These are phyloP conservation scores for Theileria orientalis DNA, from an alignment of 169 alveolate species.

Conservation along the genomic window DNA sequence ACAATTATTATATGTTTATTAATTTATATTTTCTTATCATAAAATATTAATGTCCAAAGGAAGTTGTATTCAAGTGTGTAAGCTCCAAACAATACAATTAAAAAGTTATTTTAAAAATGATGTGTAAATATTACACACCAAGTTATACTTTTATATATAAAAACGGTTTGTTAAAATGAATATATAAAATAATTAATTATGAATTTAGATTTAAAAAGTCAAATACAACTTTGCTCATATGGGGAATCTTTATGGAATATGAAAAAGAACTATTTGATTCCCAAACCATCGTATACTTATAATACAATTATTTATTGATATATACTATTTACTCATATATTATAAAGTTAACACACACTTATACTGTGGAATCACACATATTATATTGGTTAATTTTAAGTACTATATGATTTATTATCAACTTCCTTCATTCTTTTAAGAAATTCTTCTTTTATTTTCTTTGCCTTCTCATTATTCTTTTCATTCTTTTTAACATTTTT, in stretches of 20 bases:
- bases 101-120: background rate
- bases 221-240: too few relatives aligned
- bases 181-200: too few relatives aligned
- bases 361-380: background rate
- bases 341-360: background rate
- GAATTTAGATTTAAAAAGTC: too few relatives aligned
- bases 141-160: background rate
- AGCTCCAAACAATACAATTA: background rate
- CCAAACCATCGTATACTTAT: too few relatives aligned
- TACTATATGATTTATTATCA: background rate
- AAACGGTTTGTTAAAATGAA: too few relatives aligned
- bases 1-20: too few relatives aligned
- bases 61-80: constrained; percentile 2
- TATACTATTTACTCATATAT: too few relatives aligned
- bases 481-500: constrained; percentile 15
- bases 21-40: too few relatives aligned
- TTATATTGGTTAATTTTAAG: background rate
- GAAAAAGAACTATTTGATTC: too few relatives aligned
- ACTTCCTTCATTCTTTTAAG: constrained; percentile 37
- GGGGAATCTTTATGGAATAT: constrained; percentile 3
- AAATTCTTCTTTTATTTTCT: constrained; percentile 1
- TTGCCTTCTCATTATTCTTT: background rate
- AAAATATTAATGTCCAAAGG: background rate
- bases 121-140: constrained; percentile 7
- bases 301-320: too few relatives aligned